Percentiles rank a stretch among this genome's conserved stretches.
phyloP scores from a whole-genome alignment of 306 rosid species.

The Trifolium dubium region DNA sequence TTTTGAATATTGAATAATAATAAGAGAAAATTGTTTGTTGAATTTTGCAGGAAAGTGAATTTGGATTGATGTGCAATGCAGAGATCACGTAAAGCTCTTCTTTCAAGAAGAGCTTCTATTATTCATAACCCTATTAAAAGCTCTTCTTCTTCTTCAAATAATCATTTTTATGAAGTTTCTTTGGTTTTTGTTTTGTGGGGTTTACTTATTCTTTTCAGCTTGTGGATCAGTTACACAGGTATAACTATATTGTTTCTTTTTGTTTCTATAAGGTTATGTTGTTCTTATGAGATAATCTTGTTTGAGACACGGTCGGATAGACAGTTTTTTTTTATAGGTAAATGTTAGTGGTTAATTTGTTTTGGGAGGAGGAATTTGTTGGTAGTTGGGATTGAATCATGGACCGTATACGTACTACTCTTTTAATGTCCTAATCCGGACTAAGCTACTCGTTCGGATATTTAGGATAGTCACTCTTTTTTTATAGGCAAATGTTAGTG shows the following conservation, averaged over 20 bases:
- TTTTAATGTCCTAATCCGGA: too few relatives aligned
- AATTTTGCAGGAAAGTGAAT: slow-evolving; percentile 12
- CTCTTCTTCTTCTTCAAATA: slow-evolving; percentile 10
- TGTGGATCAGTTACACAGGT: slow-evolving; percentile 82
- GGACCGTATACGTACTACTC: too few relatives aligned
- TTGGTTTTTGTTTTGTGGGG: slow-evolving; percentile 76
- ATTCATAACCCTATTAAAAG: neutral
- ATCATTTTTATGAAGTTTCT: slow-evolving; percentile 60
- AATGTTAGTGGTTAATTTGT: too few relatives aligned
- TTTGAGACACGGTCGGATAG: neutral
- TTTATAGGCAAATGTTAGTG: too few relatives aligned
- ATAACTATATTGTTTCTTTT: neutral
- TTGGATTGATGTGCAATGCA: slow-evolving; percentile 73
- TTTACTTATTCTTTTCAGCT: slow-evolving; percentile 66
- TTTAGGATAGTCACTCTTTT: too few relatives aligned
- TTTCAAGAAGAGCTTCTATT: slow-evolving; percentile 59
- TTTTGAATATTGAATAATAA: too few relatives aligned
- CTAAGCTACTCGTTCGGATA: too few relatives aligned
- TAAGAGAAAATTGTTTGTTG: neutral
- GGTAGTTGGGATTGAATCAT: too few relatives aligned
- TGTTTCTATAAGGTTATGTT: neutral
- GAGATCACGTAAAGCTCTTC: slow-evolving; percentile 79
- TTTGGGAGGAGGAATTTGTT: too few relatives aligned
- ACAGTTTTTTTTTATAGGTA: too few relatives aligned
- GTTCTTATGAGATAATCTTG: neutral